Percentiles rank a stretch among this genome's conserved stretches.
Conservation (phyloP, 139 green algal genomes). For the Raphidocelis subcapitata region DNA sequence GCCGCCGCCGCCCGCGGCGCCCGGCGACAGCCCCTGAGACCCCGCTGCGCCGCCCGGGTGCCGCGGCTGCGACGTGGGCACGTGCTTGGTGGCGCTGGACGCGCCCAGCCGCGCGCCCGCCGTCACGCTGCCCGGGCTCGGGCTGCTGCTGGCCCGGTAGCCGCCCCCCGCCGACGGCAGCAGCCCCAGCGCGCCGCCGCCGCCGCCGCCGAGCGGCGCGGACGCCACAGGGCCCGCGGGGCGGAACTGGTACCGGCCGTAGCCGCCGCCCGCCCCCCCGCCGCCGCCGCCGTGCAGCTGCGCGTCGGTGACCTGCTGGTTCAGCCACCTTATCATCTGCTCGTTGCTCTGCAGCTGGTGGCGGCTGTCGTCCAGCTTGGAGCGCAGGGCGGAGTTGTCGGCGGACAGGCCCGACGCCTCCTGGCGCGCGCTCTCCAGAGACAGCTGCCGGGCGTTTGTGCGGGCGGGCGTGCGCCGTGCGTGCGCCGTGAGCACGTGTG, state of each 20-base stretch:
- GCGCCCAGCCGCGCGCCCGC: too few species aligned
- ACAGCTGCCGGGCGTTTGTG: not conserved
- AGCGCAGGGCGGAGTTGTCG: constrained; percentile 55
- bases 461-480: not conserved
- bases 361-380: constrained; percentile 82
- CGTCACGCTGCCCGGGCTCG: too few species aligned
- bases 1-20: too few species aligned
- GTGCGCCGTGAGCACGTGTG: constrained; percentile 2
- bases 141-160: too few species aligned
- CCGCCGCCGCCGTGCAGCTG: constrained; percentile 47
- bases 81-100: too few species aligned
- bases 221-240: constrained; percentile 2
- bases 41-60: too few species aligned
- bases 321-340: constrained; percentile 95
- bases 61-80: too few species aligned
- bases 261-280: too few species aligned
- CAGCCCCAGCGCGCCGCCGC: too few species aligned
- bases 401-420: constrained; percentile 35
- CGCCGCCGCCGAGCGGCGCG: too few species aligned
- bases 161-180: too few species aligned
- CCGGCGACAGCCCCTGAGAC: too few species aligned
- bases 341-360: constrained; percentile 81
- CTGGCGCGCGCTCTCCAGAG: constrained; percentile 7
- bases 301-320: constrained; percentile 82
- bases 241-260: constrained; percentile 50